Percentiles rank a stretch among this genome's conserved stretches.
phyloP scores from a whole-genome alignment of 225 moss, liverwort and hornwort genomes.

The Marchantia polymorpha region DNA sequence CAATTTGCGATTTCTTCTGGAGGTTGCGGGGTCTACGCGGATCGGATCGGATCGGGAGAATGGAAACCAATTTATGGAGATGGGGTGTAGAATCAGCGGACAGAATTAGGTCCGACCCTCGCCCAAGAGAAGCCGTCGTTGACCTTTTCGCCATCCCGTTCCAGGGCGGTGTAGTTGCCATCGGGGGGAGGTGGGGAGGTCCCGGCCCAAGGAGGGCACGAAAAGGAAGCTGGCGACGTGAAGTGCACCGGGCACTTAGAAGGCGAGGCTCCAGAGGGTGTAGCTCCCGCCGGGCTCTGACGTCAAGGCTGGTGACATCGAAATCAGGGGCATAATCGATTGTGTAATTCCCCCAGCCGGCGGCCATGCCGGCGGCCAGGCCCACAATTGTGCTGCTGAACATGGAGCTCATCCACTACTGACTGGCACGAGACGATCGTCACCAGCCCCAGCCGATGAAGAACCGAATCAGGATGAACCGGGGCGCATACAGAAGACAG shows the following conservation, averaged over 20 bases:
- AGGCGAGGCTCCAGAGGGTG: conserved; percentile 57
- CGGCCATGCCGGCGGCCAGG: conserved; percentile 66
- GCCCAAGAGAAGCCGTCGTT: conserved; percentile 47
- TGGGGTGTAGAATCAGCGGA: background rate
- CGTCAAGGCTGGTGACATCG: conserved; percentile 39
- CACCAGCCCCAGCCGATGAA: conserved; percentile 71
- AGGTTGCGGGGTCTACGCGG: too few species aligned
- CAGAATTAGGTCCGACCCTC: conserved; percentile 31
- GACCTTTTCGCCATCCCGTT: conserved; percentile 39
- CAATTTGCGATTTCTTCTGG: too few species aligned
- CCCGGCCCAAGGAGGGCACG: conserved; percentile 51
- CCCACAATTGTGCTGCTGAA: conserved; percentile 78
- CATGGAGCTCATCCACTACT: conserved; percentile 91
- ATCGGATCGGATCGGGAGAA: too few species aligned
- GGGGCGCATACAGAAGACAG: conserved; percentile 67
- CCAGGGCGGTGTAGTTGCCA: conserved; percentile 47
- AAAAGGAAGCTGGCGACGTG: conserved; percentile 57
- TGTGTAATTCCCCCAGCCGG: conserved; percentile 77
- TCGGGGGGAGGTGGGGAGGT: conserved; percentile 72
- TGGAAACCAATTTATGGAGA: too few species aligned
- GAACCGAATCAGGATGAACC: conserved; percentile 63
- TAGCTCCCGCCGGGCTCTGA: conserved; percentile 40
- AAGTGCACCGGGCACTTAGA: conserved; percentile 61
- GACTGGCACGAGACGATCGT: conserved; percentile 83
- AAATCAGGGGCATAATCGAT: conserved; percentile 73